Evolutionary conservation across 2,329 filamentous ascomycete species (phyloP).

Genomic region (Pseudonectria foliicola): DNA sequence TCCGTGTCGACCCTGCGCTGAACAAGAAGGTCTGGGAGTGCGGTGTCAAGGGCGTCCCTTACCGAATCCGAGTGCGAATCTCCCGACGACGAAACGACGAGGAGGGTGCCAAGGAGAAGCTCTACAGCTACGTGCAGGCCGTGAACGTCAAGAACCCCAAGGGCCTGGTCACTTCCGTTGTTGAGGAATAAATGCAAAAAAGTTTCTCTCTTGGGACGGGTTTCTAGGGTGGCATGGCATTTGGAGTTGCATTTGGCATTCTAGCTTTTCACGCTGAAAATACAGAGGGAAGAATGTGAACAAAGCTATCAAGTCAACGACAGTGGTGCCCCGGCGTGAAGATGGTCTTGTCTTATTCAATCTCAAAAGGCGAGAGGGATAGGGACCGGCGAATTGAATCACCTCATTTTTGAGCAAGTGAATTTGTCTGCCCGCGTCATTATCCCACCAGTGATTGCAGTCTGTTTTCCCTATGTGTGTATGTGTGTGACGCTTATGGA

Average conservation of each 20-base stretch:
- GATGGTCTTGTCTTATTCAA: slow-evolving; percentile 9
- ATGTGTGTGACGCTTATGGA: slow-evolving; percentile 14
- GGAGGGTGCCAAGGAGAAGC: slow-evolving; percentile 98
- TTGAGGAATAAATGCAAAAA: slow-evolving; percentile 60
- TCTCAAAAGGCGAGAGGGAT: slow-evolving; percentile 7
- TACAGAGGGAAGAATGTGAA: slow-evolving; percentile 31
- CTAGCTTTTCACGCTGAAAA: slow-evolving; percentile 36
- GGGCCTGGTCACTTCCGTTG: slow-evolving; percentile 88
- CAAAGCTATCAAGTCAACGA: slow-evolving; percentile 22
- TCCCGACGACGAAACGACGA: slow-evolving; percentile 99
- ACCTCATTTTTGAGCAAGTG: slow-evolving; percentile 13
- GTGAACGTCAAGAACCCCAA: slow-evolving; percentile 99
- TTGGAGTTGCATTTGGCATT: slow-evolving; percentile 41
- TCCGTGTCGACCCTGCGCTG: slow-evolving; percentile 95
- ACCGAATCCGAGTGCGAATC: slow-evolving; percentile 95
- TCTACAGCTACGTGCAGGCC: slow-evolving; percentile 99
- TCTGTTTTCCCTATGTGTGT: slow-evolving; percentile 16
- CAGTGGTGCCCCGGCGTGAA: slow-evolving; percentile 22
- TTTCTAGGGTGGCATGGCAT: slow-evolving; percentile 38
- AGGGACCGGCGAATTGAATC: slow-evolving; percentile 11
- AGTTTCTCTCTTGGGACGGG: slow-evolving; percentile 33
- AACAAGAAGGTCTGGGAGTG: slow-evolving; percentile 99
- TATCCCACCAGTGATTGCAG: slow-evolving; percentile 17
- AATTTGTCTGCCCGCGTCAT: slow-evolving; percentile 11
- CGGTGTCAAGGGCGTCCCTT: slow-evolving; percentile 97